Base-by-base conservation (phyloP, 352 stramenopile genomes). In the Phytophthora litchii region DNA sequence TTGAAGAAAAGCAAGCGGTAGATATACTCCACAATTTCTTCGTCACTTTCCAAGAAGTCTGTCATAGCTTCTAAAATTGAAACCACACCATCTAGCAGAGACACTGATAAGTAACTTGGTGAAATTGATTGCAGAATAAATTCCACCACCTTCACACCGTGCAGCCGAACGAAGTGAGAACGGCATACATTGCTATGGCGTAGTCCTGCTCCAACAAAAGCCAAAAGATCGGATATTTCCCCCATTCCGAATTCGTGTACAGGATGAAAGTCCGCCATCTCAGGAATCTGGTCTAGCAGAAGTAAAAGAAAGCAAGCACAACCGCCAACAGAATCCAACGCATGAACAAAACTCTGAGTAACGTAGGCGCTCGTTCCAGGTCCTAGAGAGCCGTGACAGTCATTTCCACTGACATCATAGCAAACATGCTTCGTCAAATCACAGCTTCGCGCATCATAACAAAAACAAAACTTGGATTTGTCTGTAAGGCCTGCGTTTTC, bases 401-500 rank as follows among this genome's bases (percentile, higher is more conserved):
- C 72, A 37, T 89, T 91, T 12, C 84, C 82, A 54, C 82, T 93
- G 3, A 86, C 76, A 58, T 95, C 86, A 55, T 81, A 81, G 51
- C 82, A 92, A 21, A 84, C 64, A 3, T 73, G 61, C 16, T 76
- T 69, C 34, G 78, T 65, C 1, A 72, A 54, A 29, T 91, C 74
- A 27, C 83, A 93, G 42, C 72, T 91, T 8, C 83, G 61, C 3
- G 86, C 86, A 32, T 95, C 86, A 58, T 89, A 93, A 53, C 78
- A 77, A 69, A 92, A 93, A 10, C 85, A 76, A 43, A 94, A 79
- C 45, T 84, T 92, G 37, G 84, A 91, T 48, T 93, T 92, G 58
- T 92, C 83, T 2, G 72, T 61, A 1, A 87, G 57, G 0, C 68
- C 78, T 3, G 64, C 63, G 40, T 93, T 92, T 53, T 93, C 80